Conservation (phyloP, 257 asterid species). For the Nicotiana otophora region DNA sequence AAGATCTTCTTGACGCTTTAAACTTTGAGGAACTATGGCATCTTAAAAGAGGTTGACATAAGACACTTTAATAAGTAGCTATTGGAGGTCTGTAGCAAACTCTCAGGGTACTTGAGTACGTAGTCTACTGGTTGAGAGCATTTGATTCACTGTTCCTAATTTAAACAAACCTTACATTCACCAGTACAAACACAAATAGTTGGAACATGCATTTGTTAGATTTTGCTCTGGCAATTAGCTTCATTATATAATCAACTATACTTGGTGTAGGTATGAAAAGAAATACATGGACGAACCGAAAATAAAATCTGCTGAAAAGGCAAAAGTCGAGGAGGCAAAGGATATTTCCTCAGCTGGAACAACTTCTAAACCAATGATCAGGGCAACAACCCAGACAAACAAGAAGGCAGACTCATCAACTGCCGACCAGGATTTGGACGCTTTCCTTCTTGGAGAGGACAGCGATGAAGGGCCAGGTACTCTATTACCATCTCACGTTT, state of each 20-base stretch:
- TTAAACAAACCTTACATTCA: background rate
- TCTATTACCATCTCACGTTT: background rate
- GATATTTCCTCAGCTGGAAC: conserved; percentile 42
- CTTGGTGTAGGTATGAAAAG: conserved; percentile 61
- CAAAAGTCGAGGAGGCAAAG: conserved; percentile 38
- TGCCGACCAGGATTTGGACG: conserved; percentile 91
- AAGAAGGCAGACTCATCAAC: conserved; percentile 39
- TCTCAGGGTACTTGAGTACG: background rate
- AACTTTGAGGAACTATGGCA: background rate
- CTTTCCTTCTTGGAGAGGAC: conserved; percentile 91
- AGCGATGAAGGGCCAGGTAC: conserved; percentile 91
- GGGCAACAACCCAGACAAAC: conserved; percentile 33
- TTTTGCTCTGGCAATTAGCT: conserved; percentile 6
- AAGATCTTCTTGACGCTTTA: background rate
- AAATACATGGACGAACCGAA: conserved; percentile 51
- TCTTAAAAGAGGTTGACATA: background rate
- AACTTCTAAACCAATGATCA: conserved; percentile 35
- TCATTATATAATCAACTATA: conserved; percentile 12
- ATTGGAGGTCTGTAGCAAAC: background rate
- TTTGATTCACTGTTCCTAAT: background rate
- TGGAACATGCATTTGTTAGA: background rate
- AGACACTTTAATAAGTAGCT: background rate
- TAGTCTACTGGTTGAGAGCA: background rate
- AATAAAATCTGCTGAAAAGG: conserved; percentile 47
- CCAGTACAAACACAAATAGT: background rate